These are phyloP conservation scores for Xylaria scruposa DNA, from an alignment of 495 filamentous ascomycete species.

Conservation along the genomic window DNA sequence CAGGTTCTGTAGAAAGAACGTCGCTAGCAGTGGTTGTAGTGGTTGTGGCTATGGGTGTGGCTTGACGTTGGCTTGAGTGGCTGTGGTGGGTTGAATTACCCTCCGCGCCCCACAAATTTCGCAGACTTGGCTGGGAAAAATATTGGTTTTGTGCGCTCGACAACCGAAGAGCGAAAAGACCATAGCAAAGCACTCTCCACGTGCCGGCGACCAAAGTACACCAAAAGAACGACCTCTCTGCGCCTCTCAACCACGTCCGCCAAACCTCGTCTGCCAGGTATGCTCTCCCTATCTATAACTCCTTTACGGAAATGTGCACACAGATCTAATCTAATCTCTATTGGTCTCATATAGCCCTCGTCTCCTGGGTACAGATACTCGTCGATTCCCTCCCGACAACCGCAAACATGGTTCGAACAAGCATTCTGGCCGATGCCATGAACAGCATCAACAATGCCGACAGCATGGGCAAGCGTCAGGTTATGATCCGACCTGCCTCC, in stretches of 20 bases:
- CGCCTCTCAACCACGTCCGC: constrained; percentile 24
- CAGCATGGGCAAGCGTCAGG: constrained; percentile 87
- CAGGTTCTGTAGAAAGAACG: background rate
- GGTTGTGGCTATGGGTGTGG: no score
- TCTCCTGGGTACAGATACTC: constrained; percentile 64
- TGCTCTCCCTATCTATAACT: constrained; percentile 58
- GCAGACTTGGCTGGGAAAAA: constrained; percentile 2
- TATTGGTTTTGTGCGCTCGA: constrained; percentile 22
- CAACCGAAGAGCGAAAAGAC: constrained; percentile 8
- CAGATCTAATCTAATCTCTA: constrained; percentile 35
- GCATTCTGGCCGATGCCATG: constrained; percentile 89
- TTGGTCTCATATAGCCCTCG: constrained; percentile 66
- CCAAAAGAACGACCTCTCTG: constrained; percentile 13
- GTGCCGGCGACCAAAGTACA: background rate
- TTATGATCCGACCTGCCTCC: constrained; percentile 80
- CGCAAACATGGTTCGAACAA: constrained; percentile 85
- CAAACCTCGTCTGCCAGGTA: constrained; percentile 56
- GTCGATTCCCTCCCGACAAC: constrained; percentile 56
- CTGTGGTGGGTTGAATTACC: constrained; percentile 8
- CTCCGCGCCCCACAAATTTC: constrained; percentile 11
- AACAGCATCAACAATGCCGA: constrained; percentile 95
- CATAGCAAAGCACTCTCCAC: constrained; percentile 10
- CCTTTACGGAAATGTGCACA: background rate
- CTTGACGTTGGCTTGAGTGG: background rate
- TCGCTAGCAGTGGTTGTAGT: no score